Evolutionary conservation across 2,329 filamentous ascomycete genomes (phyloP), one percentile per base, ranked within the genome.

Genomic region (Hymenoscyphus scutula): DNA sequence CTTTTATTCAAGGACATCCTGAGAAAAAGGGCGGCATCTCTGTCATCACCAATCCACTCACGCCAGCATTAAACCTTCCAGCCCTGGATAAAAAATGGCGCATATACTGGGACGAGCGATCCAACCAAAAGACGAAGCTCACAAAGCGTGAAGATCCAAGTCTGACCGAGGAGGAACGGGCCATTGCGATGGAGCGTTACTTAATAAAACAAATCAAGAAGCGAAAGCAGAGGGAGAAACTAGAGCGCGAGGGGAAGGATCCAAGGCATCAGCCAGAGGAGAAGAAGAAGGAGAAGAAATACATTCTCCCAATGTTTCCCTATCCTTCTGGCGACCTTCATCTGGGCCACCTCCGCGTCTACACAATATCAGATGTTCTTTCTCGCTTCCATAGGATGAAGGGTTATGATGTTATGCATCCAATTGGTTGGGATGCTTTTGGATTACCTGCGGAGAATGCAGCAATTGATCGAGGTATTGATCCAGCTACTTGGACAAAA

Each of bases 381-480:
- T 87, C 91, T 15, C 84, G 92, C 60, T 96, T 88, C 73, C 85
- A 88, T 70, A 83, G 82, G 29, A 86, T 96, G 77, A 86, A 88
- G 68, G 92, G 92, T 17, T 81, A 86, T 68, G 78, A 89, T 61
- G 91, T 96, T 34, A 76, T 96, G 59, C 84, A 96, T 67, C 91
- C 92, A n/a, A 96, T 96, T 83, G 92, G 92, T 11, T 97, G 92
- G 92, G 92, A 97, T 79, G 90, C 91, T 5, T 96, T 97, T 77
- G 92, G 92, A 1, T 79, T 97, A 61, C 92, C 92, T 11, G 92
- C 92, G 53, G 92, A 97, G 76, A 97, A 97, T 77, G 92, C 92
- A 19, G 92, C 92, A 8, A 89, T 96, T 62, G 91, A 96, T 76
- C 81, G 89, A 65, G 90, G 91, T 13, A 82, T 94, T 64, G 85